Evolutionary conservation across 176 grass and related monocot species (phyloP).

Genomic region (Triticum turgidum): DNA sequence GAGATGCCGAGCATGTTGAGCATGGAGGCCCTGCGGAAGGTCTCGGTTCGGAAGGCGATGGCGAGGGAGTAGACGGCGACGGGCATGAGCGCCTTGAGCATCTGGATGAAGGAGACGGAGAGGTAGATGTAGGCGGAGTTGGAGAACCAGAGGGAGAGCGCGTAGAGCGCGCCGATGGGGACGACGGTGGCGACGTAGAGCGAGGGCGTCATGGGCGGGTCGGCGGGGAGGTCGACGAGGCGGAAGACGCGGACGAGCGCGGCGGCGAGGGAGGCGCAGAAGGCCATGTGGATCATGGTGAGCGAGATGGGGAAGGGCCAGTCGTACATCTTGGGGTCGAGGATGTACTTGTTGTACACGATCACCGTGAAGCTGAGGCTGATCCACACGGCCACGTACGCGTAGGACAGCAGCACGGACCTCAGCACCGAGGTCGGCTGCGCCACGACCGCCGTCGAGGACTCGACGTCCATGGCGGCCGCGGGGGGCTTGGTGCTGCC

Average conservation of each 20-base stretch:
- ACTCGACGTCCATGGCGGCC: constrained; percentile 28
- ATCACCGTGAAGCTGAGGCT: constrained; percentile 90
- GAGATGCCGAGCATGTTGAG: constrained; percentile 98
- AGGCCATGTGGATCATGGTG: constrained; percentile 96
- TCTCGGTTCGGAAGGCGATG: constrained; percentile 55
- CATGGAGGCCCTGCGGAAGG: constrained; percentile 47
- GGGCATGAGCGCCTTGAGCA: constrained; percentile 99
- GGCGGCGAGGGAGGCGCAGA: constrained; percentile 83
- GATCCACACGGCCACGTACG: constrained; percentile 94
- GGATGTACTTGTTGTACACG: constrained; percentile 99
- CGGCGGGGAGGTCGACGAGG: constrained; percentile 56
- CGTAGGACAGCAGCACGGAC: constrained; percentile 71
- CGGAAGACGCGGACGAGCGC: constrained; percentile 76
- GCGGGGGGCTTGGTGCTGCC: neutral
- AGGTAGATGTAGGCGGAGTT: constrained; percentile 99
- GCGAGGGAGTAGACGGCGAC: constrained; percentile 78
- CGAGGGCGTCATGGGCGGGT: constrained; percentile 64
- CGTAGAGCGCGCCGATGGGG: constrained; percentile 92
- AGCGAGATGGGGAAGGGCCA: constrained; percentile 98
- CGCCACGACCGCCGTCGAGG: neutral
- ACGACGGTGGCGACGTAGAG: constrained; percentile 70
- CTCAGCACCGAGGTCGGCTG: constrained; percentile 35
- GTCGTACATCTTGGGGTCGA: constrained; percentile 97
- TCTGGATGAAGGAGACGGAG: constrained; percentile 98
- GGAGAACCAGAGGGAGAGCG: constrained; percentile 96